Base-by-base conservation (phyloP, 169 alveolate genomes). In the Plasmodium vivax region DNA sequence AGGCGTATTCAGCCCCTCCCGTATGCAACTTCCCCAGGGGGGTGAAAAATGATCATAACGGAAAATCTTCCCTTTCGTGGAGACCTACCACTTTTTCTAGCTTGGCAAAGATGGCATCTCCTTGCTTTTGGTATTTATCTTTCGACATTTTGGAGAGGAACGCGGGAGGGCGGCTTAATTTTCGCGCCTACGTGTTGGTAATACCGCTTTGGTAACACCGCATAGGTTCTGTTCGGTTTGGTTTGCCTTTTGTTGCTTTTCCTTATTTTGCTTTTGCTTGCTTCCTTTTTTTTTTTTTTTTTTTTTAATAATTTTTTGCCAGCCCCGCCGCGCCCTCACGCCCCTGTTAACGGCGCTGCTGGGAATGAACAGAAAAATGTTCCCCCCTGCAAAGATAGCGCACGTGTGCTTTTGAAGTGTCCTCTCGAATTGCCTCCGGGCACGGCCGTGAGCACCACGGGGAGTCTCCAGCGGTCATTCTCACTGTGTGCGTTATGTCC, bases 101-200 rank as follows among this genome's bases (percentile, higher is more conserved):
- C 82, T 96, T 96, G 23, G 97, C 97, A 74, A 95, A 96, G 62
- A 96, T 96, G 75, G 92, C 96, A 38, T 95, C 96, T 41, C 98
- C 98, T 30, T 95, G 96, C 87, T 96, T 96, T 34, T 96, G 90
- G 45, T 93, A 93, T 68, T 92, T 95, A 47, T 96, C 97, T 87
- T 92, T 95, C 36, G 92, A 81, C 95, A 92, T 92, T 80, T 87
- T 85, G 62, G 47, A 6, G 14, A 47, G 7, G 56, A 85, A 12
- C 23, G 38, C 36, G 12, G 12, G 2, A 27, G 77, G 19, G 36
- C 77, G 36, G 16, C 36, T 62, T n/a, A 62, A 23, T 27, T 7
- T 19, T 62, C 36, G 77, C 12, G 30, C 38, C 36, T 19, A 19
- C 38, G 38, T 62, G 36, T 19, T 62, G 77, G 30, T 62, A 62